These are phyloP conservation scores for Candida schatavii DNA, from an alignment of 805 yeast genomes.

Conservation along the genomic window DNA sequence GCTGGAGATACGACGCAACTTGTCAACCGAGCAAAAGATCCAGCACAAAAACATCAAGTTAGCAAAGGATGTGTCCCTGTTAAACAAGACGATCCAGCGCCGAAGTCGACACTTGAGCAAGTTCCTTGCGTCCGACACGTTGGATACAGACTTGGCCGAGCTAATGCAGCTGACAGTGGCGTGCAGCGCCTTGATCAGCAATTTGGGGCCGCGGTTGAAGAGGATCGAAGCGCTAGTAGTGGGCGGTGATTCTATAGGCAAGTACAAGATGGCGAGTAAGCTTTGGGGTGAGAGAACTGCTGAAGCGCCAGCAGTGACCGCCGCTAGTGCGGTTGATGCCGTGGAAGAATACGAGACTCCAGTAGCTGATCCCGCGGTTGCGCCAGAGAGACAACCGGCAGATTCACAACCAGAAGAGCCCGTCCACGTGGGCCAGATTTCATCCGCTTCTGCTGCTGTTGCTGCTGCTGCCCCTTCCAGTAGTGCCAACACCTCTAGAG, in stretches of 20 bases:
- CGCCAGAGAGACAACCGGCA: not conserved
- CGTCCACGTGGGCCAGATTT: not conserved
- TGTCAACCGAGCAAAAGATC: constrained; percentile 37
- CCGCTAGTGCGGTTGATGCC: not conserved
- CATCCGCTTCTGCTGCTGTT: not conserved
- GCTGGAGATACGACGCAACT: constrained; percentile 28
- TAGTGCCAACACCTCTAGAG: not conserved
- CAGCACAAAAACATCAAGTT: constrained; percentile 39
- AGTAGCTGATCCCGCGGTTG: not conserved
- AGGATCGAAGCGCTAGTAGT: constrained; percentile 11
- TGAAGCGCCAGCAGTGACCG: not conserved
- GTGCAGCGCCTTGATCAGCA: not conserved
- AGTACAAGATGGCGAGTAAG: not conserved
- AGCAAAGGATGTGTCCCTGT: constrained; percentile 24
- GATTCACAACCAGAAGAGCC: not conserved
- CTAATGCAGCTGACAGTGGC: constrained; percentile 4
- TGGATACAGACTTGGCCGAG: constrained; percentile 12
- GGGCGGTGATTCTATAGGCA: not conserved
- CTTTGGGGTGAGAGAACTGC: constrained; percentile 1
- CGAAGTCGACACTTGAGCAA: constrained; percentile 11
- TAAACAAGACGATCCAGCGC: constrained; percentile 15
- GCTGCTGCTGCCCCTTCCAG: not conserved
- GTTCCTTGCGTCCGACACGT: constrained; percentile 1
- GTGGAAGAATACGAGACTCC: not conserved
- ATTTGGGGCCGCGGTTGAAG: constrained; percentile 5